Evolutionary conservation across 768 basidiomycete genomes (phyloP).

Genomic region (Auricularia sp.): DNA sequence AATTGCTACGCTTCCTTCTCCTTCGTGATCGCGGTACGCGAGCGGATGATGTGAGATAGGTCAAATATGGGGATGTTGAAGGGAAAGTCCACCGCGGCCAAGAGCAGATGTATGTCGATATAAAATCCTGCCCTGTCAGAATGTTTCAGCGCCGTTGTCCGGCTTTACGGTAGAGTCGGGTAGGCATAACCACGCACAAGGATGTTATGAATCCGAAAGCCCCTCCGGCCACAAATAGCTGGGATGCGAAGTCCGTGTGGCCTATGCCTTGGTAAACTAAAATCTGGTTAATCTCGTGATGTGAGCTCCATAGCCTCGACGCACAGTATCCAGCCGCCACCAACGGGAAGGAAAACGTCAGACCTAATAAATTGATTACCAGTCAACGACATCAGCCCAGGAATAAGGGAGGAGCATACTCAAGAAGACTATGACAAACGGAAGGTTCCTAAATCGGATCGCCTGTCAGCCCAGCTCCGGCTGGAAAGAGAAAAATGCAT

Average conservation of each 20-base stretch:
- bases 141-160: neutral
- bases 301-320: neutral
- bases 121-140: slow-evolving; percentile 3
- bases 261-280: slow-evolving; percentile 6
- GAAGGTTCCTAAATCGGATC: neutral
- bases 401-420: neutral
- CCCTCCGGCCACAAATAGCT: slow-evolving; percentile 5
- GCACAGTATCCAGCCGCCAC: slow-evolving; percentile 8
- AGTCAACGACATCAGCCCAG: neutral
- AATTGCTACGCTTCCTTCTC: too few relatives aligned
- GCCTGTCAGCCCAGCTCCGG: neutral
- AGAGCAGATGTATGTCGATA: slow-evolving; percentile 7
- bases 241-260: slow-evolving; percentile 1
- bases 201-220: slow-evolving; percentile 5
- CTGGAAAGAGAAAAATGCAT: neutral
- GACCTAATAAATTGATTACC: neutral
- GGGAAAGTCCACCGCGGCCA: slow-evolving; percentile 7
- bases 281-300: neutral
- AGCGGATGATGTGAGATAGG: slow-evolving; percentile 1
- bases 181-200: neutral
- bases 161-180: too few relatives aligned
- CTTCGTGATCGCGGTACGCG: neutral
- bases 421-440: slow-evolving; percentile 5
- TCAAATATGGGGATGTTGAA: slow-evolving; percentile 5
- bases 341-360: slow-evolving; percentile 1